Evolutionary conservation across 352 stramenopile species (phyloP).

Genomic region (Plasmopara viticola): DNA sequence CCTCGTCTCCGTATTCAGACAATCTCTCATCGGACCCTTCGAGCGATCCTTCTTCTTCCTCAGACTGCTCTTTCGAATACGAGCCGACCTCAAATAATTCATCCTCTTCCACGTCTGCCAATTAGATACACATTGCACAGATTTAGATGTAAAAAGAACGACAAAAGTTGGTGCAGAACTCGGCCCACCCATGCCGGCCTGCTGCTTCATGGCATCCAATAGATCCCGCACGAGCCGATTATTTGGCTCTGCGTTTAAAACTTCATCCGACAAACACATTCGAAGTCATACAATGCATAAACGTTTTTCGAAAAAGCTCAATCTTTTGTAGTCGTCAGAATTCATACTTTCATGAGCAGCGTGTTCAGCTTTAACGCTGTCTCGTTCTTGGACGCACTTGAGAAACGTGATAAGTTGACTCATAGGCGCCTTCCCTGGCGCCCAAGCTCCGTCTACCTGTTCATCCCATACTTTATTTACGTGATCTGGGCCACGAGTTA

Average conservation of each 20-base stretch:
- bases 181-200: conserved; percentile 36
- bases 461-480: conserved; percentile 58
- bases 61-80: conserved; percentile 46
- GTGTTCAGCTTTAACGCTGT: conserved; percentile 45
- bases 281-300: too few relatives aligned
- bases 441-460: conserved; percentile 56
- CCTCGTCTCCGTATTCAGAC: neutral
- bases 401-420: conserved; percentile 50
- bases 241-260: conserved; percentile 48
- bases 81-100: conserved; percentile 23
- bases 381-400: conserved; percentile 45
- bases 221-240: conserved; percentile 65
- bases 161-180: neutral
- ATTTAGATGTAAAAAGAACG: neutral
- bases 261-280: conserved; percentile 16
- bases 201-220: conserved; percentile 52
- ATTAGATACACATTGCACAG: conserved; percentile 1
- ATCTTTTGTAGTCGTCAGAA: neutral
- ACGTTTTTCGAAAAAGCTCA: too few relatives aligned
- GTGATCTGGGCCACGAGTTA: conserved; percentile 30
- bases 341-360: conserved; percentile 39
- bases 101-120: conserved; percentile 24
- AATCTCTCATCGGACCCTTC: neutral
- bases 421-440: conserved; percentile 49
- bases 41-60: conserved; percentile 16